These are phyloP conservation scores for Cercospora nicotianae DNA, from an alignment of 2,329 filamentous ascomycete species.

Conservation along the genomic window DNA sequence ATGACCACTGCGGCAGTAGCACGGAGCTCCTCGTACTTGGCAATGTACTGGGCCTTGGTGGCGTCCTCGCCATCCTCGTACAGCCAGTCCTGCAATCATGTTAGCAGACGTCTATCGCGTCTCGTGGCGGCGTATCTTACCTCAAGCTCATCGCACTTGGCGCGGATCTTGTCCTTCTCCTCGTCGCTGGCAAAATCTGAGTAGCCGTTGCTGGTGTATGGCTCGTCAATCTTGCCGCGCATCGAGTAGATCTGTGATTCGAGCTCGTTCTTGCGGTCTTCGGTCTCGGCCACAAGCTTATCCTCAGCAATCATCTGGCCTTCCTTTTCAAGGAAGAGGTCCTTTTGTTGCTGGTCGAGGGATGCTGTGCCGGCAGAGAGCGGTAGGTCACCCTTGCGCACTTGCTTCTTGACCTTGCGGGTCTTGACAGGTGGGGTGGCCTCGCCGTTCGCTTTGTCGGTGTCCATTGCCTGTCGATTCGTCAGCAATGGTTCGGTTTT, in stretches of 20 bases:
- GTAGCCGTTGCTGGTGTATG: constrained; percentile 57
- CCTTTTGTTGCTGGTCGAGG: constrained; percentile 68
- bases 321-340: constrained; percentile 75
- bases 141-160: constrained; percentile 81
- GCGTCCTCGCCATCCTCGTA: constrained; percentile 96
- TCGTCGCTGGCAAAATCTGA: constrained; percentile 85
- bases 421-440: constrained; percentile 62
- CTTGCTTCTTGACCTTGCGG: constrained; percentile 98
- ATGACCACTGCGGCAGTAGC: constrained; percentile 86
- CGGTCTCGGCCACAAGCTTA: constrained; percentile 96
- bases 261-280: constrained; percentile 99
- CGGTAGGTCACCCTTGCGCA: constrained; percentile 92
- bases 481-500: constrained; percentile 36
- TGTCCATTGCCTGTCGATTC: constrained; percentile 73
- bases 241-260: constrained; percentile 97
- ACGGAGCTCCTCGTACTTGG: constrained; percentile 95
- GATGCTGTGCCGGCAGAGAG: constrained; percentile 80
- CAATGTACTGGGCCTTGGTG: constrained; percentile 86
- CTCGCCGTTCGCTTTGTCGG: constrained; percentile 63
- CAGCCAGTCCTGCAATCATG: constrained; percentile 76
- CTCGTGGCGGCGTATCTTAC: constrained; percentile 55
- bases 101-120: constrained; percentile 8
- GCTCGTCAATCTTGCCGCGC: constrained; percentile 89
- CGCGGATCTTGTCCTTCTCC: constrained; percentile 83
- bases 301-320: constrained; percentile 93